Evolutionary conservation across 2,329 filamentous ascomycete genomes (phyloP), one percentile per base, ranked within the genome.

Genomic region (Cladosporium sphaerospermum): DNA sequence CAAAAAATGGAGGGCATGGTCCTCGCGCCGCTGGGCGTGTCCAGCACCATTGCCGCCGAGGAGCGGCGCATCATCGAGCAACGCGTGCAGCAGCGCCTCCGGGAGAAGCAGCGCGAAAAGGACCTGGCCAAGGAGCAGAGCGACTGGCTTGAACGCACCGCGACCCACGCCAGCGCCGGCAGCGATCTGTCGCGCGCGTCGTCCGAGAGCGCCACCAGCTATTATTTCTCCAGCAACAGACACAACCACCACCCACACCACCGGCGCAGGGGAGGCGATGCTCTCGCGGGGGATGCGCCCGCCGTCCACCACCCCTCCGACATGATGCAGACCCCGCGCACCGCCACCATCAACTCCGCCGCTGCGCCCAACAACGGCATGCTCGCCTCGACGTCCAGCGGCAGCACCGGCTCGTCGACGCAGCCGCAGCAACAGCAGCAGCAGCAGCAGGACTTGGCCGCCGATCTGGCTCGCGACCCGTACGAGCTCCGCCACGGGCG

Each of bases 401-500:
- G 14, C 48, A 51, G 48, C 33, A 51, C 48, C 18, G 31, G 16
- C 16, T 43, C 48, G 32, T 51, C 48, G n/a, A 33, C 31, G 14
- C 48, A 36, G 37, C 39, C 31, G 18, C 16, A 37, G 31, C 39
- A 19, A 19, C 48, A 37, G 32, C 39, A 31, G 28, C 47, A 49
- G 23, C n/a, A n/a, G 8, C 32, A 43, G 6, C 47, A 50, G 19
- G 40, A 51, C 31, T 23, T 28, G n/a, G 42, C 19, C n/a, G 31
- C 40, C n/a, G 48, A 51, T 18, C 33, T 51, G 2, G 16, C 32
- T 1, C 48, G 48, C 40, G 48, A 51, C n/a, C 48, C 48, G 1
- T 51, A 51, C 44, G 51, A 86, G 59, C 73, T 84, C 58, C 84
- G 86, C 63, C 85, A 93, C 73, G 89, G 89, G 49, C 86, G 90